Base-by-base conservation (phyloP, 768 basidiomycete genomes). In the Hirschioporus abietinus region DNA sequence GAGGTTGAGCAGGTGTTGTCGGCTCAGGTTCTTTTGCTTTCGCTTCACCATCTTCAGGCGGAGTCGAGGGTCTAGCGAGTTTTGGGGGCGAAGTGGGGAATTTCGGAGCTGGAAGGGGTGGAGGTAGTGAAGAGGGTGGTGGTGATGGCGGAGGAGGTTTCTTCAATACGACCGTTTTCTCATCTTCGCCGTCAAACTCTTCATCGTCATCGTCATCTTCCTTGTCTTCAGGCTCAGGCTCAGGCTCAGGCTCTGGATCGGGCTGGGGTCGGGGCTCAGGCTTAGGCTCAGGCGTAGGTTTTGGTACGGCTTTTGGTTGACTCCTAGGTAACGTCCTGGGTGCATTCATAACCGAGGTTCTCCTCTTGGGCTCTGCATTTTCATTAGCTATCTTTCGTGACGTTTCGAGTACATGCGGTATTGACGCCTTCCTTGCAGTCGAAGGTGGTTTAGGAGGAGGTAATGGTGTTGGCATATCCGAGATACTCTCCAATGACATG, bases 81-180 rank as follows among this genome's bases (percentile, higher is more conserved):
- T 65, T 57, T 12, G 70, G 69, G 62, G 52, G 66, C 42, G 63
- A 27, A 35, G 30, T 35, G 20, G 67, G 8, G 27, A 57, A 36
- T 60, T 27, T 35, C 63, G 42, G 57, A 58, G 67, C 35, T 24
- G 9, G 52, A 7, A 24, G 42, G n/a, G 35, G 26, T 30, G 42
- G n/a, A n/a, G n/a, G n/a, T n/a, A n/a, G n/a, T n/a, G n/a, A n/a
- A 57, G 61, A 63, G 15, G 71, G 63, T 1, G 74, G 71, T 26
- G 71, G 64, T 7, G 79, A 78, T 61, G 73, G 77, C 2, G 74
- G 58, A 23, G 69, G 34, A n/a, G 36, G 58, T 58, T 70, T 76
- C 52, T 71, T 68, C 25, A 79, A 71, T 9, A 79, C 66, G 36
- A 80, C 66, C 0, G 78, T 79, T 62, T 34, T 64, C 20, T 75